These are phyloP conservation scores for Galerina marginata DNA, from an alignment of 768 basidiomycete species.

Conservation along the genomic window DNA sequence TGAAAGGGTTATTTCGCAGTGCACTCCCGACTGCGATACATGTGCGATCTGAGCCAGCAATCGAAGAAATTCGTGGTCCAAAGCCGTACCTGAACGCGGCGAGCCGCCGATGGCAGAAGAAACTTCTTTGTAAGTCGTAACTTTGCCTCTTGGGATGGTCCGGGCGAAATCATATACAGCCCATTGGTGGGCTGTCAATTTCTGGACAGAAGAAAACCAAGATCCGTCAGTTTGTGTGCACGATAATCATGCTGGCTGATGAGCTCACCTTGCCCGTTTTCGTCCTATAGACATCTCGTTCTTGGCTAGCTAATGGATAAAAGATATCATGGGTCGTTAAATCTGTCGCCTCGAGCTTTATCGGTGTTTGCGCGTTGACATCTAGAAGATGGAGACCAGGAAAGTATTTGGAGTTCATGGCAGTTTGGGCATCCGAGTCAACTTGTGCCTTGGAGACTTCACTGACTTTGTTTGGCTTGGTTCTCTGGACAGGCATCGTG, in stretches of 20 bases:
- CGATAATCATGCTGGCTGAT: not conserved
- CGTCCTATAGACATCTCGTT: slow-evolving; percentile 38
- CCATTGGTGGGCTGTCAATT: slow-evolving; percentile 60
- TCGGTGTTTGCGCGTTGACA: not conserved
- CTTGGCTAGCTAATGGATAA: slow-evolving; percentile 10
- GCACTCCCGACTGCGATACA: slow-evolving; percentile 60
- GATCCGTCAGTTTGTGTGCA: not conserved
- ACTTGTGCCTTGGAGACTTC: not conserved
- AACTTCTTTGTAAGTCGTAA: slow-evolving; percentile 63
- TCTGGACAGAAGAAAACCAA: slow-evolving; percentile 33
- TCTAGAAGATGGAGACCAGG: not conserved
- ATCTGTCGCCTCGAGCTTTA: not conserved
- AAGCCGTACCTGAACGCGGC: slow-evolving; percentile 61
- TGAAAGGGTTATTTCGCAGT: slow-evolving; percentile 68
- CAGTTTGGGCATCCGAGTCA: not conserved
- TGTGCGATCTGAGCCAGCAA: not conserved
- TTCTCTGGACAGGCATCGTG: slow-evolving; percentile 1
- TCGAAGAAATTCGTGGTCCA: not conserved
- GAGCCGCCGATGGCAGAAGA: slow-evolving; percentile 59
- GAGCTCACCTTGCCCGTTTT: slow-evolving; percentile 38
- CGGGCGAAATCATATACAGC: slow-evolving; percentile 60
- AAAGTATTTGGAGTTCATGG: slow-evolving; percentile 1
- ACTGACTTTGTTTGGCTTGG: not conserved
- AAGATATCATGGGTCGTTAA: not conserved
- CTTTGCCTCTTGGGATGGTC: slow-evolving; percentile 55